These are phyloP conservation scores for Sechiopsis laciniata DNA, from an alignment of 306 rosid species.

Conservation along the genomic window DNA sequence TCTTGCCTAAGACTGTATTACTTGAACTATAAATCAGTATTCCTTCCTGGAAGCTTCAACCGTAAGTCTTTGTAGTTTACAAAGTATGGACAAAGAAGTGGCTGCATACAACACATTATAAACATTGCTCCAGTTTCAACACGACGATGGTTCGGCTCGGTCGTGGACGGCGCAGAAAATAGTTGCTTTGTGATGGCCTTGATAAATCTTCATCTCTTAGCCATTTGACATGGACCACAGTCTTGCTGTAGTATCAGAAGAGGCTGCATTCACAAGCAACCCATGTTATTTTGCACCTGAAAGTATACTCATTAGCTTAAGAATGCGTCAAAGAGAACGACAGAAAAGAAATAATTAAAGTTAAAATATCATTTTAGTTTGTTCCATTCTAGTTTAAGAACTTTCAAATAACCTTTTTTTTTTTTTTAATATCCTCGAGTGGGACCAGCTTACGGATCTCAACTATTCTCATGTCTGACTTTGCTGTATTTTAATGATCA, in stretches of 20 bases:
- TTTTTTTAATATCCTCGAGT: too few species aligned
- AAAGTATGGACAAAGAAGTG: neutral
- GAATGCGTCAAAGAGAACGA: too few species aligned
- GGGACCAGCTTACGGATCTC: too few species aligned
- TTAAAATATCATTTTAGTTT: too few species aligned
- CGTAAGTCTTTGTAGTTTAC: neutral
- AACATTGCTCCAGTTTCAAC: slow-evolving; percentile 28
- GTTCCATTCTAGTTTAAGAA: too few species aligned
- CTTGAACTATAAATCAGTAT: neutral
- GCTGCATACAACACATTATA: neutral
- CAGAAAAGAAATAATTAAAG: too few species aligned
- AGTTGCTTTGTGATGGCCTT: slow-evolving; percentile 94
- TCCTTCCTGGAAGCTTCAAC: neutral
- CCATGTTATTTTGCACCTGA: neutral
- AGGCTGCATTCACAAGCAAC: slow-evolving; percentile 47
- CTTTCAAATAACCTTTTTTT: too few species aligned
- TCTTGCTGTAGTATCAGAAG: slow-evolving; percentile 91
- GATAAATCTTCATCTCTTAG: slow-evolving; percentile 75
- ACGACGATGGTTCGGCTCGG: slow-evolving; percentile 74
- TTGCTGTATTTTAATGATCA: too few species aligned
- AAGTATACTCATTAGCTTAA: too few species aligned
- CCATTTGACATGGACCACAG: slow-evolving; percentile 90
- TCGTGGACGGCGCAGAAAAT: slow-evolving; percentile 92
- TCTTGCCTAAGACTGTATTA: neutral
- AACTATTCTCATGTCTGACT: too few species aligned